Evolutionary conservation across 202 grass and related monocot species (phyloP).

Genomic region (Carex arenaria): DNA sequence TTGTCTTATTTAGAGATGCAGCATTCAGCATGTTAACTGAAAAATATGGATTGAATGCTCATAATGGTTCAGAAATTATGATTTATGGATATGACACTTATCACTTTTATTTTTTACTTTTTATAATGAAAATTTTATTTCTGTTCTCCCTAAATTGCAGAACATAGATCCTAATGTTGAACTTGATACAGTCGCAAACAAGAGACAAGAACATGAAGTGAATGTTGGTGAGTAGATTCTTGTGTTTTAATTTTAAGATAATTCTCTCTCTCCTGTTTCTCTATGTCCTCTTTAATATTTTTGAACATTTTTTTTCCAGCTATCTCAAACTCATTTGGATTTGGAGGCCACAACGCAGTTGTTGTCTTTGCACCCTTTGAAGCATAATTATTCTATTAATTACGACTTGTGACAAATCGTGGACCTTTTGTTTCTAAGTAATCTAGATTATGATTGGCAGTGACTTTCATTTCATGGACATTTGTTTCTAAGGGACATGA

Average conservation of each 20-base stretch:
- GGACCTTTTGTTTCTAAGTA: background rate
- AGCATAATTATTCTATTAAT: slow-evolving; percentile 34
- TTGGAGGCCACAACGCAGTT: slow-evolving; percentile 91
- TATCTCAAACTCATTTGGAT: slow-evolving; percentile 98
- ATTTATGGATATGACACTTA: no score
- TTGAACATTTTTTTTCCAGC: slow-evolving; percentile 34
- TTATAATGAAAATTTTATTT: background rate
- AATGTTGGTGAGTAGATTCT: slow-evolving; percentile 73
- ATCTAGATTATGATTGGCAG: background rate
- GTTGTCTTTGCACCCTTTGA: slow-evolving; percentile 91
- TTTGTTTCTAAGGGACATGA: background rate
- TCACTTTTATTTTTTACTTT: background rate
- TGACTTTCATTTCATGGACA: background rate
- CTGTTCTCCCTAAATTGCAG: slow-evolving; percentile 30
- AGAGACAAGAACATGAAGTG: slow-evolving; percentile 78
- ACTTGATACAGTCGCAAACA: slow-evolving; percentile 84
- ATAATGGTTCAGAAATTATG: background rate
- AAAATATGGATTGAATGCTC: background rate
- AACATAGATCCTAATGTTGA: slow-evolving; percentile 72
- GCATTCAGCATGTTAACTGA: background rate
- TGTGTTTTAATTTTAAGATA: background rate
- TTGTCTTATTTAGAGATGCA: background rate
- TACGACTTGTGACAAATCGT: background rate
- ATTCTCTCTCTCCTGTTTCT: background rate
- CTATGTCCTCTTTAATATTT: background rate